Evolutionary conservation across 2,329 filamentous ascomycete genomes (phyloP), one percentile per base, ranked within the genome.

Genomic region (Penicillium janthinellum): DNA sequence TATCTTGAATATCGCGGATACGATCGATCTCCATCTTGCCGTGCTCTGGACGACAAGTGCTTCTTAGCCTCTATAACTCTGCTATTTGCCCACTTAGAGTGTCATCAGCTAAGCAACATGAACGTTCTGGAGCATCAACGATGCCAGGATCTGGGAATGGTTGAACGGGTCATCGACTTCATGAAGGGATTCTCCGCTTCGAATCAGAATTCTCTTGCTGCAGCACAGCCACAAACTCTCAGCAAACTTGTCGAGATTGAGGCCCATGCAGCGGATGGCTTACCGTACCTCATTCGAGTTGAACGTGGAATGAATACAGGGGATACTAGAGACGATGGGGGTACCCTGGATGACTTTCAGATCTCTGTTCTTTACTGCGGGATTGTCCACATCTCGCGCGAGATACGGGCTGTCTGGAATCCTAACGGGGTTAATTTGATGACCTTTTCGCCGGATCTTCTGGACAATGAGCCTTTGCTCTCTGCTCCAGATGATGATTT

Each of bases 41-140:
- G 64, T 14, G 66, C 57, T 3, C 25, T 62, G 17, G 68, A 67
- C 42, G 62, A 67, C 11, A 71, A 70, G 39, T 61, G 56, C 34
- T 67, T 62, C 34, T 47, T 53, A 4, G 54, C 56, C n/a, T 58
- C 60, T 17, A 44, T 63, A 1, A 54, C 59, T 10, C 60, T 70
- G 11, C 62, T 70, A 10, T 50, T 69, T 20, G 56, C 56, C n/a
- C 64, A 70, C 55, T 48, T 70, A 3, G 15, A 62, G 28, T 54
- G 60, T 14, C 66, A 68, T 42, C 48, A 50, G 17, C 42, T 54
- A 6, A 38, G 39, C 4, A 39, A 25, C 28, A 41, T 41, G 5
- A 57, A 63, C 38, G 49, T 63, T 1, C 22, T 61, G 20, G 60
- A 63, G 15, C 63, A 64, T n/a, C 58, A 59, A 28, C 60, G 41